These are phyloP conservation scores for Nyctanthes arbortristis DNA, from an alignment of 257 asterid species.

Conservation along the genomic window DNA sequence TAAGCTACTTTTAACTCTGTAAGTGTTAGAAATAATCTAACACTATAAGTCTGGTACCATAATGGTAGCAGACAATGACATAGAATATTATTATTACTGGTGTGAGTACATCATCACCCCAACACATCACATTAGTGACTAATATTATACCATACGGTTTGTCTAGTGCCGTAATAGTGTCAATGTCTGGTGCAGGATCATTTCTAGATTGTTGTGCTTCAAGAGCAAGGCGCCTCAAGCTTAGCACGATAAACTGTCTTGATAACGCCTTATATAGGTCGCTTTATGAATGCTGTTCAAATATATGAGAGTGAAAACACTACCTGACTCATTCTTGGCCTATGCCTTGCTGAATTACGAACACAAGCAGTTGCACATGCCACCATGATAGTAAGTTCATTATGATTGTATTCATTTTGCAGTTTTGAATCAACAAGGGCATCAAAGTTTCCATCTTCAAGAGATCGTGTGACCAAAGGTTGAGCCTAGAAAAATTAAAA, in stretches of 20 bases:
- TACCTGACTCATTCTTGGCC: slow-evolving; percentile 94
- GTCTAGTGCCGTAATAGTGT: no score
- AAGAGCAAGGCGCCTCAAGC: no score
- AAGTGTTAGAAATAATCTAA: no score
- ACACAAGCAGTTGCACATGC: slow-evolving; percentile 88
- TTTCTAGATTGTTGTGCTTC: no score
- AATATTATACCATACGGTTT: no score
- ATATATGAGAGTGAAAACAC: background rate
- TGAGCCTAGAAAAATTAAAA: slow-evolving; percentile 62
- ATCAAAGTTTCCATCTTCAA: slow-evolving; percentile 69
- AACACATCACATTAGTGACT: no score
- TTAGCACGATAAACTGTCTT: background rate
- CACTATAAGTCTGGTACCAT: no score
- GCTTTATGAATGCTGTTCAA: background rate
- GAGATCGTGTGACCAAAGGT: slow-evolving; percentile 68
- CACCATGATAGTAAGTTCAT: slow-evolving; percentile 80
- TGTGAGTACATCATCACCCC: no score
- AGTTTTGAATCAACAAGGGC: slow-evolving; percentile 57
- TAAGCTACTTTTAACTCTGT: no score
- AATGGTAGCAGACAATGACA: no score
- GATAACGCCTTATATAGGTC: background rate
- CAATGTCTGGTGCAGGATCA: no score
- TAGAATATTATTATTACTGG: no score
- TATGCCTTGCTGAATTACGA: slow-evolving; percentile 79
- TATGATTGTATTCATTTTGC: slow-evolving; percentile 40